A percentile compares a stretch with the other conserved stretches of the same genome.
Evolutionary conservation across 2,329 filamentous ascomycete genomes (phyloP).

Genomic region (Claviceps sp.): DNA sequence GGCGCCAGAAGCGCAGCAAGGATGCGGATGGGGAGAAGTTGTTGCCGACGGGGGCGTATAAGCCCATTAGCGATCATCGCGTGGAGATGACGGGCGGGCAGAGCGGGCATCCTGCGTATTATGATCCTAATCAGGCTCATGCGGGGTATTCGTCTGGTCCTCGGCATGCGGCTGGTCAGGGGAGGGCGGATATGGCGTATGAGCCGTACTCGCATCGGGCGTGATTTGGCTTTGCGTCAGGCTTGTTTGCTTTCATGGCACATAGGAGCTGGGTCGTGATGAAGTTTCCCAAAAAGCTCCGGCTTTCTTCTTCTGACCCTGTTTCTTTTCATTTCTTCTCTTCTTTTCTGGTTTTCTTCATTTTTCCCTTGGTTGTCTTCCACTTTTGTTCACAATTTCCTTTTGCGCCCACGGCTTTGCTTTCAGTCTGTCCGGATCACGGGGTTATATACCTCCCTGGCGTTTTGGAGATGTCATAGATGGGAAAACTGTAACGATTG

Average conservation of each 20-base stretch:
- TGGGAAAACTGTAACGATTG: neutral
- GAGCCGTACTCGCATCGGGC: conserved; percentile 49
- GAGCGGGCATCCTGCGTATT: conserved; percentile 11
- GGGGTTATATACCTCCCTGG: neutral
- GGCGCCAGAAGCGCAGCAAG: conserved; percentile 16
- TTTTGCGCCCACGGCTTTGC: neutral
- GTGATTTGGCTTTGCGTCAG: conserved; percentile 21
- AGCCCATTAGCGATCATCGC: conserved; percentile 18
- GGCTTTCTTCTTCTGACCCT: too few species aligned
- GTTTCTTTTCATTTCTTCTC: neutral
- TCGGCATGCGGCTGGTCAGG: conserved; percentile 26
- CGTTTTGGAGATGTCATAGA: neutral
- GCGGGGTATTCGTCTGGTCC: conserved; percentile 12
- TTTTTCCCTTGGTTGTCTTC: neutral
- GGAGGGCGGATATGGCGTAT: conserved; percentile 41
- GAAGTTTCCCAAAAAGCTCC: too few species aligned
- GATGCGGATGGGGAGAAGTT: conserved; percentile 37
- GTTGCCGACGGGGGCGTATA: conserved; percentile 26
- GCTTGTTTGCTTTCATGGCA: neutral
- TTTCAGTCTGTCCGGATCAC: neutral
- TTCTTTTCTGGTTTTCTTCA: neutral
- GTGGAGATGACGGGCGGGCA: conserved; percentile 22
- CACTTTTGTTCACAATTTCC: neutral
- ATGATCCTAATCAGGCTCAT: conserved; percentile 20
- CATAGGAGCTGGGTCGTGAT: too few species aligned